Evolutionary conservation across 2,329 filamentous ascomycete genomes (phyloP), one percentile per base, ranked within the genome.

Genomic region (Xylariaceae sp.): DNA sequence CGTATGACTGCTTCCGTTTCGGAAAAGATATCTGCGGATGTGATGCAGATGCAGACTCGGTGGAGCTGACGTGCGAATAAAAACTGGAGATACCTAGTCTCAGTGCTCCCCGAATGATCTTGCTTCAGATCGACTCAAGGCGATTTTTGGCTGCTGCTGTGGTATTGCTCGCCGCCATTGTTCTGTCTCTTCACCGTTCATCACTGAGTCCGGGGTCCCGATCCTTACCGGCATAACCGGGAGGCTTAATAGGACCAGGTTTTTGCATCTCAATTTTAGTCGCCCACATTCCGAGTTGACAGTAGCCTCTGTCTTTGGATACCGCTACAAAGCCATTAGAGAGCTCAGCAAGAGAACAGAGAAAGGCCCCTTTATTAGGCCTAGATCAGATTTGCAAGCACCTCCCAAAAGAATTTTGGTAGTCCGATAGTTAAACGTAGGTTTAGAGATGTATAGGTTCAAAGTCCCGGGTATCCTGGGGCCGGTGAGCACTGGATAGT

Each of bases 1-100:
- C n/a, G n/a, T n/a, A n/a, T n/a, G n/a, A n/a, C 50, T 35, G 46
- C 40, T 50, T 46, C 54, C 46, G 5, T 40, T 32, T 36, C 9
- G 40, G 53, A 52, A 47, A 35, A 29, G 37, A 55, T 35, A 33
- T 35, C 23, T 18, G 37, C 20, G 23, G n/a, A 49, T 8, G 27
- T 3, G 10, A n/a, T 40, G 18, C 27, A 27, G 33, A 40, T 46
- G 18, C 21, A 16, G 32, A 35, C 33, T 20, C 37, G 49, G 50
- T 37, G 45, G 55, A 27, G 50, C 50, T 42, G 42, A 42, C 46
- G 37, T 50, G 30, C n/a, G 18, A 39, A 39, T 23, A 16, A 30
- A 26, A 29, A n/a, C n/a, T n/a, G n/a, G n/a, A n/a, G n/a, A n/a
- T 18, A 15, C 39, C 27, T 18, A 23, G 21, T 18, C 21, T 33